Base-by-base conservation (phyloP, 2,329 filamentous ascomycete genomes). In the Fusarium palustre region DNA sequence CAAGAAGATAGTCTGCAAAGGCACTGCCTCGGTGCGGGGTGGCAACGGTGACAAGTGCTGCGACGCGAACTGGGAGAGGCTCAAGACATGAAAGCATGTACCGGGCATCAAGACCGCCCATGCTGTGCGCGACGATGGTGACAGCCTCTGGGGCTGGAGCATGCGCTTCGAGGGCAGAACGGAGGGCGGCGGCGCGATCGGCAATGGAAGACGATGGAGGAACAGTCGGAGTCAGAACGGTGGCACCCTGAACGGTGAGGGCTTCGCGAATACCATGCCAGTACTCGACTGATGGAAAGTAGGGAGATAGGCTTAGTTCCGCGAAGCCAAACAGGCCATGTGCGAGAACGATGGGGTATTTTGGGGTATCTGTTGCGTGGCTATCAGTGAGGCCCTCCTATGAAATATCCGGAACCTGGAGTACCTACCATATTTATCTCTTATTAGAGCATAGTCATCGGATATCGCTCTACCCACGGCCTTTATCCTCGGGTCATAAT, bases 61-160 rank as follows among this genome's bases (percentile, higher is more conserved):
- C 80, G 50, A 88, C 84, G 20, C 79, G 75, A 22, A 87, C 79
- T 41, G 80, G 77, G 25, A 78, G 75, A 1, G 85, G 85, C 42
- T 79, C 79, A 15, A 90, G 80, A 52, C 82, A 81, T 24, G 87
- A 87, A 55, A 90, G 86, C 87, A 91, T 89, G 76, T 89, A 89
- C 46, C 89, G 82, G 12, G 88, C 86, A 75, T 91, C 89, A 5
- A 91, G 81, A 3, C 89, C 88, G 48, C 89, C 88, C 88, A 90
- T 90, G 70, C 84, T 87, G 79, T 94, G 91, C 41, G 88, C 88
- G 22, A 94, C 84, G 62, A 97, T 92, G 76, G 92, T 93, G 69
- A 97, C 92, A 52, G 90, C 67, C 24, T 67, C 55, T 16, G 61
- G 67, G 15, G 52, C 41, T 2, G 85, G 82, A 12, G 77, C 79